Evolutionary conservation across 2,329 filamentous ascomycete species (phyloP), one percentile per base, ranked within the genome.

Genomic region (Exutisphaerella laricina): DNA sequence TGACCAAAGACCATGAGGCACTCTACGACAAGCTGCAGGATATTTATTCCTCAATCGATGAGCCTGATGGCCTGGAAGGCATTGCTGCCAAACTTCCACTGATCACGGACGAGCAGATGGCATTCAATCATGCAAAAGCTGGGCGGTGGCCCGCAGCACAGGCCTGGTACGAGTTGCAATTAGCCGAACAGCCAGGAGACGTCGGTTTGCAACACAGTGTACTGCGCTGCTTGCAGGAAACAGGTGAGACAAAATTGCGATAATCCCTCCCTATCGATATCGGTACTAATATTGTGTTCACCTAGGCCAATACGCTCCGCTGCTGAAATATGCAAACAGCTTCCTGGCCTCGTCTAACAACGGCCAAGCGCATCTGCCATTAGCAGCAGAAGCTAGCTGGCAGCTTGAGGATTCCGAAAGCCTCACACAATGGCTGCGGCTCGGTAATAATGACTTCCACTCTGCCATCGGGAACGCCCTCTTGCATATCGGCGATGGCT

Each of bases 41-140:
- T 40, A 95, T 98, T 13, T 99, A 98, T 64, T 87, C 88, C 1
- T 85, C 96, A 56, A 97, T 99, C 48, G 92, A 99, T 58, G 92
- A 99, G 57, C 94, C 92, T 0, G 92, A 99, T 64, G 89, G 90
- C 1, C 82, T 98, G 23, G 89, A 97, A 61, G 92, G 92, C 2
- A 90, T 98, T 48, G 94, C 90, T 1, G 81, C 88, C 14, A 85
- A 92, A 61, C 71, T 97, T 3, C 84, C 85, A 45, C 80, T 88
- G 8, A 71, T 97, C n/a, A 86, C 94, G 53, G 83, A 96, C 37
- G 85, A 95, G 47, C 90, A 96, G 61, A 89, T 97, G 61, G 84
- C 96, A 22, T 73, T 96, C 42, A 88, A 94, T 56, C 88, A 98
- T 66, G 80, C 85, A 44, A 97, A 95, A 64, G 86, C 89, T 14